Evolutionary conservation across 1,284 basidiomycete genomes (phyloP).

Genomic region (Albatrellus sp.): DNA sequence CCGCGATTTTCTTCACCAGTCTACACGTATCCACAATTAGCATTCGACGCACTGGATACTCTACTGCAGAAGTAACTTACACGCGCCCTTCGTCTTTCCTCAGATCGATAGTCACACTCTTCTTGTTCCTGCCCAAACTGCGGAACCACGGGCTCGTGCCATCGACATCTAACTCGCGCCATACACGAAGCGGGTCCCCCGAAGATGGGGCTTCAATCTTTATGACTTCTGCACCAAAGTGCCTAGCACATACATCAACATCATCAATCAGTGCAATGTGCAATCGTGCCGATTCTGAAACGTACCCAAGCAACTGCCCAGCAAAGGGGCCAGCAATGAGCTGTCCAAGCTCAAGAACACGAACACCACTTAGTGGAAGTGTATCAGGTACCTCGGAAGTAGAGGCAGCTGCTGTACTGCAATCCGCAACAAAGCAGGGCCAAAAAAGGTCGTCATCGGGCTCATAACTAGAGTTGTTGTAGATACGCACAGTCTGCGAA

Average conservation of each 20-base stretch:
- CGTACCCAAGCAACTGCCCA: constrained; percentile 55
- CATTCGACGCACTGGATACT: neutral
- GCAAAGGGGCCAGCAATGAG: constrained; percentile 62
- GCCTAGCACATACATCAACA: constrained; percentile 23
- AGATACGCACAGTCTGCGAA: too few relatives aligned
- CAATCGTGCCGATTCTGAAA: neutral
- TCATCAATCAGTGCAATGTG: neutral
- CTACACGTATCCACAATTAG: constrained; percentile 18
- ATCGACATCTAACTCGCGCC: constrained; percentile 58
- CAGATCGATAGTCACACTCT: constrained; percentile 56
- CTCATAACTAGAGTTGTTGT: too few relatives aligned
- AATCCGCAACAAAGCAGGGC: too few relatives aligned
- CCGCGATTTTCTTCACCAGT: constrained; percentile 47
- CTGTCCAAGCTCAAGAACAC: constrained; percentile 59
- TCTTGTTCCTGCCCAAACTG: constrained; percentile 59
- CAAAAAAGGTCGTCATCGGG: too few relatives aligned
- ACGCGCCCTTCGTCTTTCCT: constrained; percentile 46
- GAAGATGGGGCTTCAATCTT: constrained; percentile 50
- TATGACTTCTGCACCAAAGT: constrained; percentile 61
- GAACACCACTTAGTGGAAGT: constrained; percentile 43
- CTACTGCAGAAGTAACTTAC: constrained; percentile 23
- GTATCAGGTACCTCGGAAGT: constrained; percentile 9
- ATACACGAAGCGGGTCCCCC: constrained; percentile 59
- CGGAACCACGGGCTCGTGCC: constrained; percentile 64
- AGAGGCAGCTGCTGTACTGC: too few relatives aligned